Base-by-base conservation (phyloP, 2,329 filamentous ascomycete species). In the Dissoconium aciculare region DNA sequence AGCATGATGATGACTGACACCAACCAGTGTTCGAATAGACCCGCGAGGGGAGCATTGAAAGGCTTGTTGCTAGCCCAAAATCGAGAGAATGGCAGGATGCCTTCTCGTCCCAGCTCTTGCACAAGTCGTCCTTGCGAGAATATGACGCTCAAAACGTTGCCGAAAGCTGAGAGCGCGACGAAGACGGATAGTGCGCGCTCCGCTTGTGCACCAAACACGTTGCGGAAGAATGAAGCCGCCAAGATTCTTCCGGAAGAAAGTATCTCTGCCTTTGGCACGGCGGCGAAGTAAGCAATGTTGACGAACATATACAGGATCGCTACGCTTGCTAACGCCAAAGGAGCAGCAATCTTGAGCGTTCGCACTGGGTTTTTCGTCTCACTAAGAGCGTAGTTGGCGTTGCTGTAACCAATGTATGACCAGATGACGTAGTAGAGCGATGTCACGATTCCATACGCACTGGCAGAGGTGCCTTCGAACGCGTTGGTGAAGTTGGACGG, bases 391-490 rank as follows among this genome's bases (percentile, higher is more conserved):
- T 63, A 61, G 32, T 77, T 77, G 49, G 71, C 73, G 50, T 77
- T 78, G 56, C 63, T 69, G 59, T 74, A 76, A 14, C 74, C 74
- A 40, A 75, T 67, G 44, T 72, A 80, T 37, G 67, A 72, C 67
- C 74, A 79, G 44, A 79, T 74, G 38, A 79, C 73, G 42, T 78
- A 79, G 60, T 77, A 78, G 0, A 80, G 56, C 0, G 75, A 73
- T 1, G 70, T 78, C n/a, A 77, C 72, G 17, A 77, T 63, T 28
- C 71, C 71, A 40, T 79, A 79, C 1, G 71, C 66, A 41, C 66
- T 74, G 5, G 69, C 68, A 1, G 69, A 75, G 4, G 74, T 78
- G 5, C 74, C 74, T 27, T 66, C 63, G 39, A 79, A 80, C 6
- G 71, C 67, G 35, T 74, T 63, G 40, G 55, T 52, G 46, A 79